Evolutionary conservation across 2,329 filamentous ascomycete genomes (phyloP).

Genomic region (Didymella sp.): DNA sequence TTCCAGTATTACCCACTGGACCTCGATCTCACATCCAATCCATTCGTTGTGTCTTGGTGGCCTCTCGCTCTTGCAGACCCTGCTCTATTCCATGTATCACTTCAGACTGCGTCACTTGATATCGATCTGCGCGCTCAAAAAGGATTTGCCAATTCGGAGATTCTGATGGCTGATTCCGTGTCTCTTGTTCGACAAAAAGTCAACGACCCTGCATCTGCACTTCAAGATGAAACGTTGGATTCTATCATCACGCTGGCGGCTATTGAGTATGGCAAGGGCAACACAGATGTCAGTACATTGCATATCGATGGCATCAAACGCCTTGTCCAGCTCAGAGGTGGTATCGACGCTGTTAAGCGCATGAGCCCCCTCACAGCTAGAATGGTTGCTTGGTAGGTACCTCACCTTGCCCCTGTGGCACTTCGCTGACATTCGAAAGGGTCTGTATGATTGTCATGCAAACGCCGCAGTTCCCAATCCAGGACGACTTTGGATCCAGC

Average conservation of each 20-base stretch:
- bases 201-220: conserved; percentile 54
- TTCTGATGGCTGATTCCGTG: conserved; percentile 65
- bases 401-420: not conserved
- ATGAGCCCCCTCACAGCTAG: conserved; percentile 62
- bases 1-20: conserved; percentile 68
- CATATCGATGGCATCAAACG: conserved; percentile 60
- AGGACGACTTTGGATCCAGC: conserved; percentile 59
- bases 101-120: conserved; percentile 66
- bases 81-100: conserved; percentile 64
- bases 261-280: conserved; percentile 66
- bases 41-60: conserved; percentile 67
- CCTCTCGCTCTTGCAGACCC: conserved; percentile 63
- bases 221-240: conserved; percentile 64
- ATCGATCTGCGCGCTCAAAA: conserved; percentile 60
- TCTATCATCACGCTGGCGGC: conserved; percentile 65
- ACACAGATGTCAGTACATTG: conserved; percentile 53
- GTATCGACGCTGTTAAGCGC: conserved; percentile 57
- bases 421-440: conserved; percentile 48
- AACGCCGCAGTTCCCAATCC: conserved; percentile 60
- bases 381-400: conserved; percentile 61
- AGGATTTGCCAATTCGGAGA: conserved; percentile 61
- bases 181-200: conserved; percentile 60
- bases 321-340: conserved; percentile 59
- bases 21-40: conserved; percentile 60
- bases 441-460: conserved; percentile 65